phyloP scores from a whole-genome alignment of 2,329 filamentous ascomycete genomes.

The Trichoderma oligosporum region DNA sequence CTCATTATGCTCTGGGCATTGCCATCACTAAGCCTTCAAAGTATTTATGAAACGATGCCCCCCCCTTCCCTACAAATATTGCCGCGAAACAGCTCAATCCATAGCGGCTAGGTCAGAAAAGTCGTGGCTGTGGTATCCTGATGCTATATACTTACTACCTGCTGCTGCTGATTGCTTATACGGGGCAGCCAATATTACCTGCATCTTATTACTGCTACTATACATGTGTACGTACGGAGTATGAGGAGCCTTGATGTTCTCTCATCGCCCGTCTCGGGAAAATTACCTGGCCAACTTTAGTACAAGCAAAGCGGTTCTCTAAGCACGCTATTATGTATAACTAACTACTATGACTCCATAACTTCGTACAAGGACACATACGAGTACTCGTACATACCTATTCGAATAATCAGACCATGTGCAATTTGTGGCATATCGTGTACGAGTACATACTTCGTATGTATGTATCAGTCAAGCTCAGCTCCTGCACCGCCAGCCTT shows the following conservation, averaged over 20 bases:
- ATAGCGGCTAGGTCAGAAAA: not conserved
- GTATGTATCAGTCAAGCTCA: too few relatives aligned
- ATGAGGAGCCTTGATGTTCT: not conserved
- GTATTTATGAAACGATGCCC: not conserved
- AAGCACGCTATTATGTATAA: too few relatives aligned
- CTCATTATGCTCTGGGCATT: not conserved
- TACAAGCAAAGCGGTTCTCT: slow-evolving; percentile 1
- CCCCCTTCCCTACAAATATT: not conserved
- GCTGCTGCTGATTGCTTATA: not conserved
- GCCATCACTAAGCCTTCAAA: not conserved
- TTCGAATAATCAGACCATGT: too few relatives aligned
- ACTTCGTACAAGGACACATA: too few relatives aligned
- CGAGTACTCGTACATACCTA: too few relatives aligned
- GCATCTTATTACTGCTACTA: not conserved
- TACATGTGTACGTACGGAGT: too few relatives aligned
- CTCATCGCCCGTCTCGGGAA: not conserved
- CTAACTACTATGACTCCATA: too few relatives aligned
- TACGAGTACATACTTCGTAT: too few relatives aligned
- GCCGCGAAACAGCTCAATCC: not conserved
- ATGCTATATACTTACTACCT: too few relatives aligned
- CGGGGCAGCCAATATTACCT: not conserved
- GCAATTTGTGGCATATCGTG: not conserved
- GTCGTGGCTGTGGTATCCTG: slow-evolving; percentile 3
- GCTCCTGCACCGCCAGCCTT: not conserved
- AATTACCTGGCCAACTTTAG: not conserved